Evolutionary conservation across 495 filamentous ascomycete genomes (phyloP).

Genomic region (Penicillium arizonense): DNA sequence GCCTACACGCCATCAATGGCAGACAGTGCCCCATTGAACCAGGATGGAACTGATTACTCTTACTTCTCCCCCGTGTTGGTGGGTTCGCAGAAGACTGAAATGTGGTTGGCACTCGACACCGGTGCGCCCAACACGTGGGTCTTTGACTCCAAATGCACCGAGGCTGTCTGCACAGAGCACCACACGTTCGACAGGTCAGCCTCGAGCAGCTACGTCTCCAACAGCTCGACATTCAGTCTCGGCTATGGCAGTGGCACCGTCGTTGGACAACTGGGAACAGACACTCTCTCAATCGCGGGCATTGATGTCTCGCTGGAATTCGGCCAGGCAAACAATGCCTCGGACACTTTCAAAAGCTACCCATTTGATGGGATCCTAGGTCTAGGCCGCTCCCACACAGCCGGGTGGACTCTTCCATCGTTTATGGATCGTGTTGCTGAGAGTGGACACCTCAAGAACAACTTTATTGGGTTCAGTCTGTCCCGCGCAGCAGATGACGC

Average conservation of each 20-base stretch:
- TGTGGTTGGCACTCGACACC: constrained; percentile 78
- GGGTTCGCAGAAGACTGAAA: constrained; percentile 59
- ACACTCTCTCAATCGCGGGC: constrained; percentile 63
- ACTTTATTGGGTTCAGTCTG: constrained; percentile 68
- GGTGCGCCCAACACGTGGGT: constrained; percentile 79
- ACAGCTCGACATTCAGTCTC: constrained; percentile 52
- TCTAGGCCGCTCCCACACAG: constrained; percentile 53
- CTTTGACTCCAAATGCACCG: constrained; percentile 63
- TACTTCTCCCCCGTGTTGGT: constrained; percentile 72
- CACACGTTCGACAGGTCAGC: constrained; percentile 60
- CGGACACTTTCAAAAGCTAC: constrained; percentile 67
- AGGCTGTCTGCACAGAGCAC: constrained; percentile 60
- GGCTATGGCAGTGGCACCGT: constrained; percentile 72
- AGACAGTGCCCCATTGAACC: constrained; percentile 63
- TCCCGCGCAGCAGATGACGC: constrained; percentile 58
- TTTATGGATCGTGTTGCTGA: constrained; percentile 62
- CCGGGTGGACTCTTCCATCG: constrained; percentile 48
- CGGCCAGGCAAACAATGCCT: constrained; percentile 65
- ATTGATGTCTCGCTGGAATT: constrained; percentile 61
- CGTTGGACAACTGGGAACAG: constrained; percentile 58
- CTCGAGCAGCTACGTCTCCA: constrained; percentile 54
- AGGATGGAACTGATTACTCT: constrained; percentile 74
- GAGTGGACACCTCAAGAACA: constrained; percentile 55
- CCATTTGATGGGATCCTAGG: constrained; percentile 88
- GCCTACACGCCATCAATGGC: constrained; percentile 50